A percentile compares a stretch with the other conserved stretches of the same genome.
phyloP scores from a whole-genome alignment of 176 grass and related monocot genomes.

The Paspalum vaginatum region DNA sequence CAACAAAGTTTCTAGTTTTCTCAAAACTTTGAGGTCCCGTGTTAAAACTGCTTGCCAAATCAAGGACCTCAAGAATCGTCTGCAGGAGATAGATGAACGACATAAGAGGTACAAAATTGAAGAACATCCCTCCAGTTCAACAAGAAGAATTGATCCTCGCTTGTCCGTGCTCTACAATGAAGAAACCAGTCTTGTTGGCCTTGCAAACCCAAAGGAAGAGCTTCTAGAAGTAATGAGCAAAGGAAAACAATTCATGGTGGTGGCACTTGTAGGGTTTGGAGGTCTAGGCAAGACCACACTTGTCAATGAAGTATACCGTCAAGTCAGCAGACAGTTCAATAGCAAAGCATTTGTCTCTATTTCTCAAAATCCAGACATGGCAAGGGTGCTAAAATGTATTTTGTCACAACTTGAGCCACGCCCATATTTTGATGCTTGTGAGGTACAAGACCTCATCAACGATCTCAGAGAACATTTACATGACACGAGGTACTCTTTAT shows the following conservation, averaged over 20 bases:
- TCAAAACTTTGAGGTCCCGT: too few species aligned
- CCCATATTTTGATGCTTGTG: not conserved
- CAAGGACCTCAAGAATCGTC: too few species aligned
- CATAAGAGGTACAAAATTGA: too few species aligned
- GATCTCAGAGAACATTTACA: not conserved
- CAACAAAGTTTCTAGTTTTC: too few species aligned
- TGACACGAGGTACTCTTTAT: not conserved
- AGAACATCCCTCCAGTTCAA: too few species aligned
- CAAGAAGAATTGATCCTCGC: constrained; percentile 24
- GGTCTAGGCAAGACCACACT: constrained; percentile 28
- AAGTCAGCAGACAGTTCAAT: not conserved
- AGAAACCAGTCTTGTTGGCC: not conserved
- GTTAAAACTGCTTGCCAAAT: too few species aligned
- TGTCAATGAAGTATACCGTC: not conserved
- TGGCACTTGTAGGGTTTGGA: constrained; percentile 12
- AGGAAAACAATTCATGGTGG: not conserved
- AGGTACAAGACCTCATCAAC: not conserved
- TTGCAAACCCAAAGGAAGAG: not conserved
- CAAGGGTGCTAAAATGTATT: not conserved
- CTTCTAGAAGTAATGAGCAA: not conserved
- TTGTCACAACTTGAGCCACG: not conserved
- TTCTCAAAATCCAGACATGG: constrained; percentile 9
- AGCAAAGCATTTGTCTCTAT: constrained; percentile 3
- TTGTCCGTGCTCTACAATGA: not conserved
- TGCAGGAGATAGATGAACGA: too few species aligned